Conservation (phyloP, 257 asterid species). For the Solanum ahanhuiri region DNA sequence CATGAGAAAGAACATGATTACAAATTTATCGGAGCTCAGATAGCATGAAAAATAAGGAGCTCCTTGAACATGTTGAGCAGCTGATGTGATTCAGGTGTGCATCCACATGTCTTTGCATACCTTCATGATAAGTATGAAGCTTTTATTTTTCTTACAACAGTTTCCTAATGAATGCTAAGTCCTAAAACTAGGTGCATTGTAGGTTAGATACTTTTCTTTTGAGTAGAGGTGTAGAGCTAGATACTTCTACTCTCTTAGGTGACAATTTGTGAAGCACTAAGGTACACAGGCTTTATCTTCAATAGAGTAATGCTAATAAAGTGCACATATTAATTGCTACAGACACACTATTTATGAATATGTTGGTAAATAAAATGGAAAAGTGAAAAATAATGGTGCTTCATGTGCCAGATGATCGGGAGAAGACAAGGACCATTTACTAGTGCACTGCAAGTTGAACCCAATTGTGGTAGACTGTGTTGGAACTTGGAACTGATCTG, state of each 20-base stretch:
- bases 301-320: not conserved
- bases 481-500: not conserved
- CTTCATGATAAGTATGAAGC: not conserved
- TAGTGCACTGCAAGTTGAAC: not conserved
- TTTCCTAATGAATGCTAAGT: not conserved
- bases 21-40: not conserved
- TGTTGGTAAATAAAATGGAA: not conserved
- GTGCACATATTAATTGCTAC: not conserved
- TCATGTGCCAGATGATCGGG: not conserved
- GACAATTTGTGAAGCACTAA: not conserved
- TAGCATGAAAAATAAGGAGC: not conserved
- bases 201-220: not conserved
- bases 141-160: not conserved
- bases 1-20: not conserved
- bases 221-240: not conserved
- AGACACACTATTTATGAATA: not conserved
- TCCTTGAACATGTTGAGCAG: not conserved
- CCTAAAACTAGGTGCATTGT: not conserved
- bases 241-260: not conserved
- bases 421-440: not conserved
- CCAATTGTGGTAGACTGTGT: not conserved
- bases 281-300: not conserved
- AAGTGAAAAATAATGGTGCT: not conserved
- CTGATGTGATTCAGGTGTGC: not conserved
- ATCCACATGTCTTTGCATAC: not conserved